Conservation (phyloP, 352 stramenopile species). For the Phytopythium sindhum region DNA sequence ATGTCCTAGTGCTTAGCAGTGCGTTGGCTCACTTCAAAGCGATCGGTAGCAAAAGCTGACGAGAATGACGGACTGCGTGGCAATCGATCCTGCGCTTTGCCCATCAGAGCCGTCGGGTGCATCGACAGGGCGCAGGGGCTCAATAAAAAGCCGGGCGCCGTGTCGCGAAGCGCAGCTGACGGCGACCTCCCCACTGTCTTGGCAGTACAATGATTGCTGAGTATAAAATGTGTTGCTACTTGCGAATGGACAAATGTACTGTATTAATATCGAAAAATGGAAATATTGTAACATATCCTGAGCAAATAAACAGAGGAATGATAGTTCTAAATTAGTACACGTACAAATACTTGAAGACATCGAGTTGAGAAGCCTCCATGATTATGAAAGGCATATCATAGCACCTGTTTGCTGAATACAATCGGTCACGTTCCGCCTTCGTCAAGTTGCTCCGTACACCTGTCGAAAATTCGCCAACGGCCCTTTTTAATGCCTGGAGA, state of each 20-base stretch:
- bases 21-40: too few species aligned
- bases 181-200: too few species aligned
- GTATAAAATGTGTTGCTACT: too few species aligned
- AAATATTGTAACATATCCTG: too few species aligned
- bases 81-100: background rate
- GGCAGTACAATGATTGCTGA: too few species aligned
- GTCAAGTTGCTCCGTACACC: background rate
- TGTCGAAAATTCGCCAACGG: background rate
- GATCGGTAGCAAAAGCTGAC: background rate
- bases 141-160: background rate
- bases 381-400: background rate
- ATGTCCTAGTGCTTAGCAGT: too few species aligned
- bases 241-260: too few species aligned
- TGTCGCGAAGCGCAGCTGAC: too few species aligned
- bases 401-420: background rate
- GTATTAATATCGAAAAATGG: background rate
- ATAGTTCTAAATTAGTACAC: background rate
- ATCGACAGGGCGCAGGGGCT: background rate
- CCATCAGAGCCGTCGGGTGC: background rate
- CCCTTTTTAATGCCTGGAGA: background rate
- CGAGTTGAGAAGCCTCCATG: background rate
- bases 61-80: background rate
- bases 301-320: too few species aligned
- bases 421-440: background rate
- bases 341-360: background rate